Base-by-base conservation (phyloP, 73 alveolate species). In the Breviolum minutum region DNA sequence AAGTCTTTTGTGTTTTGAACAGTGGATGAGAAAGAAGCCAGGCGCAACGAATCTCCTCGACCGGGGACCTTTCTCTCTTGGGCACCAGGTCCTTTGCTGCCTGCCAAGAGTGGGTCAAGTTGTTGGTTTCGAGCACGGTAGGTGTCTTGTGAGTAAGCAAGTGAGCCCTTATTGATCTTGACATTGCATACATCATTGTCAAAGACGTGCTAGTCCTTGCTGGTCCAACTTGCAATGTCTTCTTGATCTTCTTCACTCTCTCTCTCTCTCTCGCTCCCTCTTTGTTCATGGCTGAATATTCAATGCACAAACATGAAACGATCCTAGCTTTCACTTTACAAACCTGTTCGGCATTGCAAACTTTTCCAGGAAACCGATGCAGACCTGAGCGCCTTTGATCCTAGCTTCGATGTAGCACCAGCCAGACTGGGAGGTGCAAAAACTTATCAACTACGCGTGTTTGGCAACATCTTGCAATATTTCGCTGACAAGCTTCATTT, bases 321-420 rank as follows among this genome's bases (percentile, higher is more conserved):
- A 69, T 2, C 79, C 79, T 19, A 16, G 19, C 79, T 24, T 69
- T 1, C 79, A 16, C 79, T 24, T 69, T 69, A 16, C 79, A 19
- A 24, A 69, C 79, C 79, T 19, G 79, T 69, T 24, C 26, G 79
- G 79, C 54, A 40, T 40, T 40, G 54, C 54, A 40, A 40, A 3
- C 54, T 79, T 79, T 17, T 27, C 27, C 12, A 83, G 93, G 93
- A 61, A 71, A 84, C 24, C 26, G 93, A 84, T 84, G 71, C 73
- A 9, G 93, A 71, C 76, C 76, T 84, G 76, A 84, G 93, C 74
- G 93, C 93, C 74, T 84, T 84, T 26, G 93, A 84, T 71, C 93
- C 93, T 54, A 84, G 74, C 79, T 86, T 86, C 81, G 95, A 86
- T 30, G 80, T 63, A 16, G 71, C 60, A 81, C 77, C 73, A 16